Percentiles rank a stretch among this genome's conserved stretches.
phyloP scores from a whole-genome alignment of 2,329 filamentous ascomycete genomes.

The Alternaria sp. region DNA sequence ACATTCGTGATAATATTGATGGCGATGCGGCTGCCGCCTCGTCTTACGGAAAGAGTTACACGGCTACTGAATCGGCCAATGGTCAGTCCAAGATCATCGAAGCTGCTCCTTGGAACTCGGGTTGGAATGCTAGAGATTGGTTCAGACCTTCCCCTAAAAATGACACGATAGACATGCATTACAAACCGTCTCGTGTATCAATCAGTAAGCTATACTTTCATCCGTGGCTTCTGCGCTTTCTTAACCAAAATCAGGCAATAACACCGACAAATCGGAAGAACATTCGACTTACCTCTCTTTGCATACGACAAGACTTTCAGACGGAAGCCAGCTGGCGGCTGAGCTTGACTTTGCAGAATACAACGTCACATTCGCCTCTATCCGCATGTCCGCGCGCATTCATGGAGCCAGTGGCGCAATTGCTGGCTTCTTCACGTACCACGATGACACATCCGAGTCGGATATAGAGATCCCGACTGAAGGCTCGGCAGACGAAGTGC shows the following conservation, averaged over 20 bases:
- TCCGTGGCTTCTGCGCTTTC: accelerated
- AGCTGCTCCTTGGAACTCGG: conserved; percentile 15
- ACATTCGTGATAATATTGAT: not conserved
- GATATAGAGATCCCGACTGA: conserved; percentile 24
- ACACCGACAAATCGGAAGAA: not conserved
- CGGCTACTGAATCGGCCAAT: not conserved
- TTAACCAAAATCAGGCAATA: not conserved
- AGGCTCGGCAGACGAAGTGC: not conserved
- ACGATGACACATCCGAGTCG: conserved; percentile 20
- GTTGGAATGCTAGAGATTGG: conserved; percentile 18
- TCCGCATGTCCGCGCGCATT: conserved; percentile 18
- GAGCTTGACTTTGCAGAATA: conserved; percentile 19
- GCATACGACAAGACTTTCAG: conserved; percentile 7
- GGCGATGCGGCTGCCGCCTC: not conserved
- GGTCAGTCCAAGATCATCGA: conserved; percentile 9
- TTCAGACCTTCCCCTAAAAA: conserved; percentile 3
- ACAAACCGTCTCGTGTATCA: conserved; percentile 8
- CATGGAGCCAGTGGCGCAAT: conserved; percentile 18
- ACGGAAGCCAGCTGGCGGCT: conserved; percentile 14
- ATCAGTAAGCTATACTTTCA: conserved; percentile 10
- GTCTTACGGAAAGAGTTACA: not conserved
- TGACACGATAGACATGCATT: conserved; percentile 12
- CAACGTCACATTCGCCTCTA: conserved; percentile 20
- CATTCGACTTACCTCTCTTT: conserved; percentile 10
- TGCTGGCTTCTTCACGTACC: conserved; percentile 23